phyloP scores from a whole-genome alignment of 257 asterid species.

The Oldenlandia corymbosa region DNA sequence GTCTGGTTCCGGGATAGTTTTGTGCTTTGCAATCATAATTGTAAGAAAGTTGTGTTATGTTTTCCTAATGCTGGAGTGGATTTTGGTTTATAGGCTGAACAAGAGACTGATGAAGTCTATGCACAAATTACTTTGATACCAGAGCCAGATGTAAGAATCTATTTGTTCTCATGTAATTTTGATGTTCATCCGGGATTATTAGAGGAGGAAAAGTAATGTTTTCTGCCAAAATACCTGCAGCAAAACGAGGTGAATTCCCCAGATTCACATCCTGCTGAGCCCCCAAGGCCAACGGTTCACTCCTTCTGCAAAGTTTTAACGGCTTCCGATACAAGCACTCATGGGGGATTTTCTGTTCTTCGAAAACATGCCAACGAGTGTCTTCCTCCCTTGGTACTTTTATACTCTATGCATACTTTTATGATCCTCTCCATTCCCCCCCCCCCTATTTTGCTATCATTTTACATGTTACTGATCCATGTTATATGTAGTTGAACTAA shows the following conservation, averaged over 20 bases:
- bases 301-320: constrained; percentile 91
- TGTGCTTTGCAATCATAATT: no score
- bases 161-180: neutral
- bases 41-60: neutral
- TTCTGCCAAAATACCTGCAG: constrained; percentile 30
- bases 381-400: constrained; percentile 77
- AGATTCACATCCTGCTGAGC: constrained; percentile 40
- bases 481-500: constrained; percentile 11
- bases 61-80: constrained; percentile 13
- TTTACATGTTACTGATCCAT: neutral
- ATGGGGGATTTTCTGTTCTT: constrained; percentile 90
- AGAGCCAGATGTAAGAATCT: constrained; percentile 54
- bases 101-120: constrained; percentile 82
- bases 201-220: constrained; percentile 1
- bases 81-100: constrained; percentile 57
- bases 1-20: neutral
- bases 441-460: neutral
- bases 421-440: neutral
- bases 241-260: constrained; percentile 55
- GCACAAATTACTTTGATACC: constrained; percentile 88
- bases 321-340: constrained; percentile 90
- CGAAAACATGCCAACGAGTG: constrained; percentile 85
- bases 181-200: neutral
- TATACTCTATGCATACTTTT: neutral
- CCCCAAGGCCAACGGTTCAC: constrained; percentile 52